Conservation (phyloP, 306 rosid species). For the Potentilla sterilis region DNA sequence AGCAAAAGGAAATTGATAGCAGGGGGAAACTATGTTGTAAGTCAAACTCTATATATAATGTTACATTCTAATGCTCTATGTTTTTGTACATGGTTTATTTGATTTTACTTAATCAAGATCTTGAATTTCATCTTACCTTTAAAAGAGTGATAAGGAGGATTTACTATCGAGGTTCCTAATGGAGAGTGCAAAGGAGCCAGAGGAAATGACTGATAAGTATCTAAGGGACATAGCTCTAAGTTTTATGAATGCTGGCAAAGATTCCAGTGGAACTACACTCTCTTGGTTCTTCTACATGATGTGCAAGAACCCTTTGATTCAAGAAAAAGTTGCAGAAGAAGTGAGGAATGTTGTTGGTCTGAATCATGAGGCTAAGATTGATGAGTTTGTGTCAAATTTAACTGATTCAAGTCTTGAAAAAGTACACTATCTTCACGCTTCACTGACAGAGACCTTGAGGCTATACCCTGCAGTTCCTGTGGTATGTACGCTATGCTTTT, state of each 20-base stretch:
- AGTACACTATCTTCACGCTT: conserved; percentile 86
- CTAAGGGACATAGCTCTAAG: conserved; percentile 64
- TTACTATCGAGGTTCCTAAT: conserved; percentile 72
- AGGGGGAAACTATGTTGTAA: conserved; percentile 40
- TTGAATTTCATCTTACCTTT: too few species aligned
- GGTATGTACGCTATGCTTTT: conserved; percentile 23
- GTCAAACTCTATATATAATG: conserved; percentile 20
- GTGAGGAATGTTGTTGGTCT: conserved; percentile 45
- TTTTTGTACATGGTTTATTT: neutral
- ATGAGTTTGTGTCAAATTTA: conserved; percentile 44
- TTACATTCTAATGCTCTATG: neutral
- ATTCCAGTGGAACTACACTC: conserved; percentile 63
- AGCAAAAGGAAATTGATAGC: conserved; percentile 39
- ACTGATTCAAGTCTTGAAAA: conserved; percentile 52
- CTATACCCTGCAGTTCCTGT: conserved; percentile 67
- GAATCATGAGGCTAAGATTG: conserved; percentile 28
- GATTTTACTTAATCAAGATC: conserved; percentile 3
- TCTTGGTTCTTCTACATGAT: conserved; percentile 86
- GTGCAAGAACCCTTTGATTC: conserved; percentile 69
- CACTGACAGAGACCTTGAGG: conserved; percentile 77
- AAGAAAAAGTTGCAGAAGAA: conserved; percentile 68
- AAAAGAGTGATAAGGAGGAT: too few species aligned
- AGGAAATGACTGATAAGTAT: conserved; percentile 53
- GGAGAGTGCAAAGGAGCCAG: conserved; percentile 62
- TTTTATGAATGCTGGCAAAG: conserved; percentile 77